phyloP scores from a whole-genome alignment of 192 early-diverging fungal genomes.

The Spinellus fusiger region DNA sequence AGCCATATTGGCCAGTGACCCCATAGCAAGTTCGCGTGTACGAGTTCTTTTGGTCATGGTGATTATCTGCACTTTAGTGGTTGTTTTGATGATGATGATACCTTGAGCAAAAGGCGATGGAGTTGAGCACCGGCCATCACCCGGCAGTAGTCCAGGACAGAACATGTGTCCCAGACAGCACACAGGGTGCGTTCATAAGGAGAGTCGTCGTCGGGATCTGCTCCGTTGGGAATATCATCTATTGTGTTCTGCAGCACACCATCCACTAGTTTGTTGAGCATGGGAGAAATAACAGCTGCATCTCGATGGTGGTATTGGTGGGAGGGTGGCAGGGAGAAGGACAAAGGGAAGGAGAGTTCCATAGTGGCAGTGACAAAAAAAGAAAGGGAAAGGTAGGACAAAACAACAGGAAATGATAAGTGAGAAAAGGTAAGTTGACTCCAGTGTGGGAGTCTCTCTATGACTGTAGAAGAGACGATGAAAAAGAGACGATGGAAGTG shows the following conservation, averaged over 20 bases:
- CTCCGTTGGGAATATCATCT: neutral
- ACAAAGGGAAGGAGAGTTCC: neutral
- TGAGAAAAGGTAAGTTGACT: too few relatives aligned
- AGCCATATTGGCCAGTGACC: conserved; percentile 31
- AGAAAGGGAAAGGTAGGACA: neutral
- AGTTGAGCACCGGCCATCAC: conserved; percentile 14
- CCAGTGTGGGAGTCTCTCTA: too few relatives aligned
- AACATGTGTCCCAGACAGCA: conserved; percentile 27
- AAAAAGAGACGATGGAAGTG: too few relatives aligned
- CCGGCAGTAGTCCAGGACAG: conserved; percentile 21
- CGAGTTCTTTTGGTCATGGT: conserved; percentile 19
- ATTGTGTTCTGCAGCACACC: conserved; percentile 5
- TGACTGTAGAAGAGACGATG: too few relatives aligned
- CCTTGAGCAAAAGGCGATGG: conserved; percentile 25
- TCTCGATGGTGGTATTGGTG: conserved; percentile 1
- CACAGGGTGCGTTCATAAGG: conserved; percentile 27
- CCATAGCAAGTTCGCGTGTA: conserved; percentile 30
- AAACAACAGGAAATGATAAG: neutral
- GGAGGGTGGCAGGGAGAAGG: neutral
- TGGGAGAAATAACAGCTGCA: conserved; percentile 8
- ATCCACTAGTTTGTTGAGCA: conserved; percentile 19
- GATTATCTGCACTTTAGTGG: conserved; percentile 12
- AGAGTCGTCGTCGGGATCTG: conserved; percentile 23
- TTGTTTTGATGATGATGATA: neutral
- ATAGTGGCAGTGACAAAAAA: neutral